These are phyloP conservation scores for Udeniomyces megalosporus DNA, from an alignment of 768 basidiomycete species.

Conservation along the genomic window DNA sequence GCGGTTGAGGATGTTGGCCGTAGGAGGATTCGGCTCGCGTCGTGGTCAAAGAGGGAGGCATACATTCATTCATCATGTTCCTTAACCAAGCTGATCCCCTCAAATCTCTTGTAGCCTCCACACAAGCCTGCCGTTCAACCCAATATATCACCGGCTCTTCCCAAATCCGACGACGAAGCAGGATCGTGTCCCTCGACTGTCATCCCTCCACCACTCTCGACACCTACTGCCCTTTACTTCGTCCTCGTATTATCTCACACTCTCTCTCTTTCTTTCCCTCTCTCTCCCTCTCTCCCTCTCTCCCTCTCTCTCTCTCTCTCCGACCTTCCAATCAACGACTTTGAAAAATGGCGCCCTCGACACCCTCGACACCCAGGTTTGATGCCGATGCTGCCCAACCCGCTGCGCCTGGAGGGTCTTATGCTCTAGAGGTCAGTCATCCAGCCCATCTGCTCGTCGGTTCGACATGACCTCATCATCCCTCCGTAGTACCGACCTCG, in stretches of 20 bases:
- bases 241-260: too few species aligned
- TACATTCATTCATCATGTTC: too few species aligned
- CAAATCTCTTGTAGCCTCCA: too few species aligned
- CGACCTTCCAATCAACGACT: neutral
- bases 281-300: neutral
- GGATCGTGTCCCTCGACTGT: too few species aligned
- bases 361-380: conserved; percentile 20
- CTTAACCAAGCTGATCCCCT: too few species aligned
- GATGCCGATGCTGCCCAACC: conserved; percentile 17
- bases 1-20: too few species aligned
- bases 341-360: conserved; percentile 23
- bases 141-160: too few species aligned
- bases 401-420: conserved; percentile 22
- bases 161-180: too few species aligned
- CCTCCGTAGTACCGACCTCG: neutral
- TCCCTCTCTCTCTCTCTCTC: neutral
- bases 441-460: neutral
- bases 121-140: too few species aligned
- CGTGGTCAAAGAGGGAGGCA: neutral
- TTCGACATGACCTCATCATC: neutral
- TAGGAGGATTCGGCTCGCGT: neutral
- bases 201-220: too few species aligned
- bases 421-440: conserved; percentile 23
- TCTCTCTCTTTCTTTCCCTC: neutral
- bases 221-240: too few species aligned